Base-by-base conservation (phyloP, 1,139 yeast genomes). In the Sugiyamaella novakii region DNA sequence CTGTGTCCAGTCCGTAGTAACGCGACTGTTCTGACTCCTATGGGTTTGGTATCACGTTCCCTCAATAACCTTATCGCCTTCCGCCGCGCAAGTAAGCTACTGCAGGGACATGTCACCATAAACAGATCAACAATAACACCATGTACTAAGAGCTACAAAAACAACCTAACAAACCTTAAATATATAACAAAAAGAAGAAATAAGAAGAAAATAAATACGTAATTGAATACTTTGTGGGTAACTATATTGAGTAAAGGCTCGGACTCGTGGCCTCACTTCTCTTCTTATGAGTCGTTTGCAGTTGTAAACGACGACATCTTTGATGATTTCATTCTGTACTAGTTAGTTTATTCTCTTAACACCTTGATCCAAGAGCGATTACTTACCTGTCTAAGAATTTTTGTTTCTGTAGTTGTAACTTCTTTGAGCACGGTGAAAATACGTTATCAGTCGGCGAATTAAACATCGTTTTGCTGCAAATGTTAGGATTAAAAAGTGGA, bases 401-500 rank as follows among this genome's bases (percentile, higher is more conserved):
- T 40, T 56, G 53, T 47, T 54, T 56, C 39, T 54, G 56, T 24
- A 54, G 46, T 33, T 49, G 54, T 27, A 59, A 50, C 47, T 58
- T 56, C 21, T 59, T 51, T n/a, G 57, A 44, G 39, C 61, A 59
- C 14, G 63, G 63, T n/a, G 63, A 59, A n/a, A 57, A 49, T 18
- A 55, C 54, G 40, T 51, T 51, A 42, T 59, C 62, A 7, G 59
- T 51, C 10, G 63, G 63, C 7, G 63, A 59, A 30, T 53, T 53
- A 33, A 59, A 59, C 46, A 56, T 50, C 11, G 63, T 59, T 34
- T 53, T 46, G 14, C 60, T 57, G 29, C 19, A 14, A 27, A 2
- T 2, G 47, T 40, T 50, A 47, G 52, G 25, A 18, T 21, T 19
- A 8, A 21, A 17, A 19, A 12, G 35, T 25, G 17, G 10, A 25